phyloP scores from a whole-genome alignment of 306 rosid species.

The Prunus mume region DNA sequence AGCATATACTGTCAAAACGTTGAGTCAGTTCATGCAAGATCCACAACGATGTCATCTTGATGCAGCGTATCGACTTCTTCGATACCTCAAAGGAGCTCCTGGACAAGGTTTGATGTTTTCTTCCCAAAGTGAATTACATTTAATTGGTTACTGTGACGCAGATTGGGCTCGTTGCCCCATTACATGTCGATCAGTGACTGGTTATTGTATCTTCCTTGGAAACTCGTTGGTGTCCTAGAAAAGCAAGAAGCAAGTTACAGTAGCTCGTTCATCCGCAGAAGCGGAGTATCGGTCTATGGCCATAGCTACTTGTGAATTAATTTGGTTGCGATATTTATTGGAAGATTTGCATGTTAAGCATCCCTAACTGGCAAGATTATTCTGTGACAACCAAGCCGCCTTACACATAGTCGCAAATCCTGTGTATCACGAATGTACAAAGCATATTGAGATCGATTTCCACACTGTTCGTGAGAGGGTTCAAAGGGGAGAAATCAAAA shows the following conservation, averaged over 20 bases:
- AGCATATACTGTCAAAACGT: background rate
- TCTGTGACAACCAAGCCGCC: background rate
- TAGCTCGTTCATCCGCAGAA: background rate
- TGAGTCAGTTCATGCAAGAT: conserved; percentile 10
- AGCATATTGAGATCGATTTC: background rate
- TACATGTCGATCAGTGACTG: background rate
- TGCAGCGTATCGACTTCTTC: background rate
- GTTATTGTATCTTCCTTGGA: background rate
- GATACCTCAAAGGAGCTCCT: background rate
- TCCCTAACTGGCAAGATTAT: background rate
- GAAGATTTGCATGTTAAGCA: background rate
- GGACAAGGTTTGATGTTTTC: too few relatives aligned
- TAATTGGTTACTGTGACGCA: background rate
- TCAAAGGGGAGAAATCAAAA: background rate
- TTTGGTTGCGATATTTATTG: background rate
- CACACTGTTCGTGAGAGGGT: background rate
- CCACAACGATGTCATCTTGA: background rate
- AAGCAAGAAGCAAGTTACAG: background rate
- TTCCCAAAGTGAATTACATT: background rate
- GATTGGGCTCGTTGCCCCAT: background rate
- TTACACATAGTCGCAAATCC: background rate
- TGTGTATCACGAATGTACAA: background rate
- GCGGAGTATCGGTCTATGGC: background rate
- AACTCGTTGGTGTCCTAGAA: too few relatives aligned
- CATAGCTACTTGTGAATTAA: background rate